These are phyloP conservation scores for Corymbia maculata DNA, from an alignment of 345 rosid genomes.

Conservation along the genomic window DNA sequence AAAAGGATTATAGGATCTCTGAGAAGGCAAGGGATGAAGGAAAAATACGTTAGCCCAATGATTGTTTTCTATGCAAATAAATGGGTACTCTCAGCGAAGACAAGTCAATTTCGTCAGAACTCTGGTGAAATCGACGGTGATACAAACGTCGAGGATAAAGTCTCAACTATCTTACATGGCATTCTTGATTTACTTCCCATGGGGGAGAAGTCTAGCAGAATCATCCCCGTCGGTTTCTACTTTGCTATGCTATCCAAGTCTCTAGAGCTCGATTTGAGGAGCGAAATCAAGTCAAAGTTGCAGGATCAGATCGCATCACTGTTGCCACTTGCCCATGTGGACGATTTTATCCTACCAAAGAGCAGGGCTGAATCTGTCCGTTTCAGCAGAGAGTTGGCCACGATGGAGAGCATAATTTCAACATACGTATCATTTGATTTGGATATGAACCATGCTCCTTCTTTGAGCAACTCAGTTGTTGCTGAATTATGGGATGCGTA, in stretches of 20 bases:
- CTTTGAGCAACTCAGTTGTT: slow-evolving; percentile 27
- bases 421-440: slow-evolving; percentile 22
- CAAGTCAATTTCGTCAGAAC: slow-evolving; percentile 29
- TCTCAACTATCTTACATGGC: slow-evolving; percentile 30
- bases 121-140: slow-evolving; percentile 7
- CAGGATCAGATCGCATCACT: slow-evolving; percentile 46
- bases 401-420: slow-evolving; percentile 51
- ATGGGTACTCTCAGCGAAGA: slow-evolving; percentile 35
- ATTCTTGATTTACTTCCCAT: slow-evolving; percentile 47
- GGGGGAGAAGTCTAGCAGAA: slow-evolving; percentile 39
- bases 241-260: slow-evolving; percentile 48
- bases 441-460: slow-evolving; percentile 22
- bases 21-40: slow-evolving; percentile 86
- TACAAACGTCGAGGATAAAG: not conserved
- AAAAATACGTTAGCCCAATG: slow-evolving; percentile 56
- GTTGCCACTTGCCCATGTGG: slow-evolving; percentile 38
- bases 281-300: slow-evolving; percentile 30
- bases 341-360: slow-evolving; percentile 45
- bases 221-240: slow-evolving; percentile 64
- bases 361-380: slow-evolving; percentile 11
- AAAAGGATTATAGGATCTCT: slow-evolving; percentile 58
- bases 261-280: slow-evolving; percentile 24
- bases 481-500: slow-evolving; percentile 60
- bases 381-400: slow-evolving; percentile 37
- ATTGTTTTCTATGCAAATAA: slow-evolving; percentile 53